Evolutionary conservation across 257 asterid genomes (phyloP).

Genomic region (Ballota nigra): DNA sequence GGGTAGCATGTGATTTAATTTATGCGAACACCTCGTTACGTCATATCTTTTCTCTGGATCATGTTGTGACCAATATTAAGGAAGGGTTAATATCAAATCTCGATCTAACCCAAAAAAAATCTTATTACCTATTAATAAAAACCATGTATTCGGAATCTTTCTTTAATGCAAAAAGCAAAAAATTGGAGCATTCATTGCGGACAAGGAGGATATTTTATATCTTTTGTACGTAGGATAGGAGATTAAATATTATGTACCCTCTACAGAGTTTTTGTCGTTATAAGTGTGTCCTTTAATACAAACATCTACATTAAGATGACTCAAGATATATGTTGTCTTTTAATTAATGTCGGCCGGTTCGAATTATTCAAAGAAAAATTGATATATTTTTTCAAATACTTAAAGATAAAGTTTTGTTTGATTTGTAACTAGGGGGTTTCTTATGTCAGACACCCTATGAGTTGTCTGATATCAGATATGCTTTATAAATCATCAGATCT

Average conservation of each 20-base stretch:
- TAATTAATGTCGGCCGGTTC: not conserved
- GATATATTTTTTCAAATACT: too few species aligned
- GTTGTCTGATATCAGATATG: too few species aligned
- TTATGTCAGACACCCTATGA: too few species aligned
- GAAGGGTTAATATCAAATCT: not conserved
- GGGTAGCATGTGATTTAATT: too few species aligned
- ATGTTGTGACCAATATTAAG: too few species aligned
- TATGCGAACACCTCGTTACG: not conserved
- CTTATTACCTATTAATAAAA: not conserved
- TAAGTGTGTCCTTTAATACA: not conserved
- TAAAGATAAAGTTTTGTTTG: too few species aligned
- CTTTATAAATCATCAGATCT: too few species aligned
- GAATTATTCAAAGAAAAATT: not conserved
- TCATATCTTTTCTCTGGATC: not conserved
- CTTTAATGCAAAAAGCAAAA: constrained; percentile 6
- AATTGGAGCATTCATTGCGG: constrained; percentile 12
- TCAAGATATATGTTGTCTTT: not conserved
- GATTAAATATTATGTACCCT: not conserved
- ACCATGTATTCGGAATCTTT: not conserved
- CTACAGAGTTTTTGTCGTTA: not conserved
- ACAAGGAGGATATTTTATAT: constrained; percentile 3
- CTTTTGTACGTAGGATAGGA: not conserved
- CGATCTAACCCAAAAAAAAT: not conserved
- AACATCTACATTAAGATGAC: not conserved
- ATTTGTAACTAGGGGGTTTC: too few species aligned